Evolutionary conservation across 192 early-diverging fungal genomes (phyloP).

Genomic region (Mortierella alpina): DNA sequence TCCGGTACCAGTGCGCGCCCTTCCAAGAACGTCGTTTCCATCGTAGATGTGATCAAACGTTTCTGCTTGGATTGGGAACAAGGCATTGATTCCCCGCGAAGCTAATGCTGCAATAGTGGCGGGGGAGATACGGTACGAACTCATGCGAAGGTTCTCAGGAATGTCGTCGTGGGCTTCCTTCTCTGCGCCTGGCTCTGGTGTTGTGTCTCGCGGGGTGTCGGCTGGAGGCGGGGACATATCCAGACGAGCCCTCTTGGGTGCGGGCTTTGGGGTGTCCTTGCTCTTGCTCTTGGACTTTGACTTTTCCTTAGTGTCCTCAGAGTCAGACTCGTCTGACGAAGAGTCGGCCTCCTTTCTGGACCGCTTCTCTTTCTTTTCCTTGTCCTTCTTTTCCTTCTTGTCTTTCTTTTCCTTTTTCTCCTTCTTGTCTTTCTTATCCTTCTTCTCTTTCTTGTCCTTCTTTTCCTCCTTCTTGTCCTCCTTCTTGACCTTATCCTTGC

Average conservation of each 20-base stretch:
- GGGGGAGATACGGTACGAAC: slow-evolving; percentile 71
- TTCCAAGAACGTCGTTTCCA: slow-evolving; percentile 79
- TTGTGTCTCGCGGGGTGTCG: slow-evolving; percentile 48
- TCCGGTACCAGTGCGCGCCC: slow-evolving; percentile 82
- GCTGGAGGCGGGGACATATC: slow-evolving; percentile 26
- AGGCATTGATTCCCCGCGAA: slow-evolving; percentile 76
- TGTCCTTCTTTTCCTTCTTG: slow-evolving; percentile 57
- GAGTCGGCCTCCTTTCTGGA: slow-evolving; percentile 7
- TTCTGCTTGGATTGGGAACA: slow-evolving; percentile 97
- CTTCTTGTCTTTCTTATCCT: slow-evolving; percentile 62
- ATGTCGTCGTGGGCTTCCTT: slow-evolving; percentile 55
- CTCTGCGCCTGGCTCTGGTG: slow-evolving; percentile 30
- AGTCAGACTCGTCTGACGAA: slow-evolving; percentile 13
- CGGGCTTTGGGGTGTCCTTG: slow-evolving; percentile 46
- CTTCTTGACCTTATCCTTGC: slow-evolving; percentile 9
- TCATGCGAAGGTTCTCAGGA: slow-evolving; percentile 66
- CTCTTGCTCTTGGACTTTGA: slow-evolving; percentile 55
- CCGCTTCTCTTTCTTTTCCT: slow-evolving; percentile 49
- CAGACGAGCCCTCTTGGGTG: slow-evolving; percentile 36
- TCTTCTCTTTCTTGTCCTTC: slow-evolving; percentile 34
- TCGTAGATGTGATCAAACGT: slow-evolving; percentile 79
- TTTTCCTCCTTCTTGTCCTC: slow-evolving; percentile 24
- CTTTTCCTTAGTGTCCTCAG: slow-evolving; percentile 25
- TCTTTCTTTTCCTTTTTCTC: slow-evolving; percentile 60
- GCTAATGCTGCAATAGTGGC: slow-evolving; percentile 77